Percentiles rank a stretch among this genome's conserved stretches.
These are phyloP conservation scores for Neophaeococcomyces mojaviensis DNA, from an alignment of 2,329 filamentous ascomycete genomes.

Conservation along the genomic window DNA sequence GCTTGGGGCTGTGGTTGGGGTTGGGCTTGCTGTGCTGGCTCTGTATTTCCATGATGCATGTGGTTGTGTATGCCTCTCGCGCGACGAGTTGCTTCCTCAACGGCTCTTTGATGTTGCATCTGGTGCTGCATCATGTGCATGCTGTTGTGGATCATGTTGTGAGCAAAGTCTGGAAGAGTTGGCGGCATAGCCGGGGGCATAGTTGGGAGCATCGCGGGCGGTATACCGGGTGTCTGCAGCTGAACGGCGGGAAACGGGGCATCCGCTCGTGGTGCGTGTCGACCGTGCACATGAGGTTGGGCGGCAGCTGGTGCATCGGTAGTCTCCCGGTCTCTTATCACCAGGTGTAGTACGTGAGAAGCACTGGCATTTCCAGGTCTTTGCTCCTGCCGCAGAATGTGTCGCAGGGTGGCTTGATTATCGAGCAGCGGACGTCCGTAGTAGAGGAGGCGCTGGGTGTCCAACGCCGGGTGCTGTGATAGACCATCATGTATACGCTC, in stretches of 20 bases:
- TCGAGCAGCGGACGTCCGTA: constrained; percentile 46
- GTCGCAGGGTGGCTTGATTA: constrained; percentile 41
- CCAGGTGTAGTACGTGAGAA: constrained; percentile 34
- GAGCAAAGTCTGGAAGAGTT: constrained; percentile 3
- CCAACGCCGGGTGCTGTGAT: constrained; percentile 37
- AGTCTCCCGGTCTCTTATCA: constrained; percentile 12
- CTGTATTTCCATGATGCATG: constrained; percentile 7
- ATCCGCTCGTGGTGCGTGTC: not conserved
- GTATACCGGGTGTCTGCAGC: too few relatives aligned
- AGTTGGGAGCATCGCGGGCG: constrained; percentile 28
- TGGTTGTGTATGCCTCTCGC: too few relatives aligned
- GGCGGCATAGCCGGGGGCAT: constrained; percentile 17
- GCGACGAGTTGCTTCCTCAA: constrained; percentile 14
- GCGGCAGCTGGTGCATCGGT: constrained; percentile 16
- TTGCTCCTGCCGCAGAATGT: constrained; percentile 46
- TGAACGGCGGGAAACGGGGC: too few relatives aligned
- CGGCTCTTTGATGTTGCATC: constrained; percentile 11
- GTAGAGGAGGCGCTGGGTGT: constrained; percentile 52
- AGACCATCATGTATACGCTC: constrained; percentile 43
- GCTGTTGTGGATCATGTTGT: constrained; percentile 16
- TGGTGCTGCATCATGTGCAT: constrained; percentile 13
- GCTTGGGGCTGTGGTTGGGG: constrained; percentile 1
- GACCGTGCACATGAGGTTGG: not conserved
- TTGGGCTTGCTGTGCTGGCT: constrained; percentile 10
- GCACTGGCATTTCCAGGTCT: constrained; percentile 20